Evolutionary conservation across 257 asterid species (phyloP).

Genomic region (Osmanthus fragrans): DNA sequence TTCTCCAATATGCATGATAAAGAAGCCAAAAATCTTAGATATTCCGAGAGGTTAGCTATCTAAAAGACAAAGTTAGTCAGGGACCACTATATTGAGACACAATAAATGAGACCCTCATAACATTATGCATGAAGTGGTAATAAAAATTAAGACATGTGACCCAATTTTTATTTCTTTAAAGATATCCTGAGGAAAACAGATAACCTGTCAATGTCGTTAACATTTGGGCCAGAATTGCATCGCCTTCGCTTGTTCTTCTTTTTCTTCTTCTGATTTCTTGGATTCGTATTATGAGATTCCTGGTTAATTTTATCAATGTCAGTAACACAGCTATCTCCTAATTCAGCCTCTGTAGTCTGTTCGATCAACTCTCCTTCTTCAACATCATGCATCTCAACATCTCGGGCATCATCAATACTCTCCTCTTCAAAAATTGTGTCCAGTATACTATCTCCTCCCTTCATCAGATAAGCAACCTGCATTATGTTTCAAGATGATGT

Average conservation of each 20-base stretch:
- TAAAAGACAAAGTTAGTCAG: neutral
- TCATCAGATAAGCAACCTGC: constrained; percentile 46
- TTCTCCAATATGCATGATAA: neutral
- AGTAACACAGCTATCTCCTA: constrained; percentile 41
- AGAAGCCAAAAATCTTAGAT: neutral
- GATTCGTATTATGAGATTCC: constrained; percentile 30
- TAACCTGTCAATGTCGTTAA: constrained; percentile 64
- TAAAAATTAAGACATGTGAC: neutral
- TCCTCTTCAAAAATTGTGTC: constrained; percentile 61
- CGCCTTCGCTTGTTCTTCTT: constrained; percentile 58
- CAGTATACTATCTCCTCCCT: constrained; percentile 54
- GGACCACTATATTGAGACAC: neutral
- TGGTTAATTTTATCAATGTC: constrained; percentile 35
- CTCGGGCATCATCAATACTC: constrained; percentile 46
- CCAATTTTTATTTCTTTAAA: neutral
- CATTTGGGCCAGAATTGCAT: constrained; percentile 46
- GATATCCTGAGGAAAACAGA: neutral
- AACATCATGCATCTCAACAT: constrained; percentile 80
- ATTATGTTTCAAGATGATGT: neutral
- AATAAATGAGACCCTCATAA: neutral
- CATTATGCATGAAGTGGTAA: neutral
- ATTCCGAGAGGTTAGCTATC: neutral
- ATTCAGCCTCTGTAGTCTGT: constrained; percentile 38
- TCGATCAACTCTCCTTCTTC: constrained; percentile 81
- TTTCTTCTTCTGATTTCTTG: constrained; percentile 53